Evolutionary conservation across 495 filamentous ascomycete species (phyloP).

Genomic region (Neurospora intermedia): DNA sequence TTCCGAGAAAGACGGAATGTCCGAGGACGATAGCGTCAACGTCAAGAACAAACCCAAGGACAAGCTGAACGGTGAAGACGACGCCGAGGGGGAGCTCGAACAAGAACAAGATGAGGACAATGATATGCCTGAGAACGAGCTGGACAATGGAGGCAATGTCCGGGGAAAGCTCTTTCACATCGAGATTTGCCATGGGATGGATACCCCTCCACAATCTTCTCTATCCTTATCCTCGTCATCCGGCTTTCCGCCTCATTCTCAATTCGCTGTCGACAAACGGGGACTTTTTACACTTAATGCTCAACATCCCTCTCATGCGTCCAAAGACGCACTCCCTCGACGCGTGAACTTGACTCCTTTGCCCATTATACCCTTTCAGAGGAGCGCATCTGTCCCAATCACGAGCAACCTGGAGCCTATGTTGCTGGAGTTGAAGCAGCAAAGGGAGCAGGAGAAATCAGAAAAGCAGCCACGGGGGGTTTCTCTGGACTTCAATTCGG

Average conservation of each 20-base stretch:
- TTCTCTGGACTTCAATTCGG: not conserved
- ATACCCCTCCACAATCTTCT: not conserved
- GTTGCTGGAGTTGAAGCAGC: not conserved
- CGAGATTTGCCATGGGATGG: too few species aligned
- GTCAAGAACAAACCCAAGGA: too few species aligned
- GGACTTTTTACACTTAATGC: rapidly evolving
- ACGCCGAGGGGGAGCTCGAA: too few species aligned
- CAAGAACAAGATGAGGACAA: too few species aligned
- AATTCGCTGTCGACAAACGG: not conserved
- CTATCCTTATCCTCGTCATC: not conserved
- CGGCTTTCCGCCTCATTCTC: not conserved
- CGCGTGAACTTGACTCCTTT: rapidly evolving
- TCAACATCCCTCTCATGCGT: not conserved
- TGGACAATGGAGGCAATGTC: too few species aligned
- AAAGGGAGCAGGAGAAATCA: not conserved
- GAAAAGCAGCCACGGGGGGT: not conserved
- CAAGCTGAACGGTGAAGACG: too few species aligned
- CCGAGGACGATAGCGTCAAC: too few species aligned
- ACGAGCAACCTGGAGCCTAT: not conserved
- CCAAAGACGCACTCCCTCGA: not conserved
- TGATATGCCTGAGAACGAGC: too few species aligned
- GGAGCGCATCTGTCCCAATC: not conserved
- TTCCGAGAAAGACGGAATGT: too few species aligned
- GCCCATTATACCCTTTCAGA: not conserved
- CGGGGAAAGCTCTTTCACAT: too few species aligned